Conservation (phyloP, 176 grass and related monocot genomes). For the Juncus effusus region DNA sequence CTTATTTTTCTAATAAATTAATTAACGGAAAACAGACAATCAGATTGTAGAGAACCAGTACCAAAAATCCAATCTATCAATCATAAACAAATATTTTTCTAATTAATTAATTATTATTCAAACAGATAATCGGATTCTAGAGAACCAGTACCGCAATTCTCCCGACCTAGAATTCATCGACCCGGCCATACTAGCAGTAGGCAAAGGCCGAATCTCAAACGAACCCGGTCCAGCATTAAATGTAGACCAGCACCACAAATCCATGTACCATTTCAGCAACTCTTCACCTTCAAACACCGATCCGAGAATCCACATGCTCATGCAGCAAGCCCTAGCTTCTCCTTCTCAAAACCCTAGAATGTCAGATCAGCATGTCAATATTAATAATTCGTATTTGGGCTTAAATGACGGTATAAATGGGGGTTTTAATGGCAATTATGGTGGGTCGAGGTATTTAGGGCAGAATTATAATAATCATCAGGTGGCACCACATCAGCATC, state of each 20-base stretch:
- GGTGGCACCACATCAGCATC: constrained; percentile 52
- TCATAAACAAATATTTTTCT: no score
- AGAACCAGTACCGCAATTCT: constrained; percentile 45
- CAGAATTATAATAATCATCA: constrained; percentile 39
- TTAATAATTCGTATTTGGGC: constrained; percentile 28
- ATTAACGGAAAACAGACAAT: no score
- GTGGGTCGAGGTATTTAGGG: constrained; percentile 47
- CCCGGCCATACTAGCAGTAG: constrained; percentile 89
- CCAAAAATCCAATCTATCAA: no score
- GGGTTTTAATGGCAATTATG: constrained; percentile 23
- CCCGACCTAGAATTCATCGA: constrained; percentile 78
- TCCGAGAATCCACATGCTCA: constrained; percentile 59
- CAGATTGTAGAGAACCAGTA: no score
- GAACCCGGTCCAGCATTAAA: constrained; percentile 26
- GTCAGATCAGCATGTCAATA: constrained; percentile 43
- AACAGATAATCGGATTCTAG: constrained; percentile 43
- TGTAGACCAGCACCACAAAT: constrained; percentile 35
- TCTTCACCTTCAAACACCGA: constrained; percentile 39
- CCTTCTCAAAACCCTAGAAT: constrained; percentile 48
- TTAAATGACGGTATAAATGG: constrained; percentile 39
- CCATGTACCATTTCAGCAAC: constrained; percentile 50
- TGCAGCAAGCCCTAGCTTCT: constrained; percentile 61
- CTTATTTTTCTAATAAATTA: no score
- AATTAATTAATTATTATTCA: not conserved
- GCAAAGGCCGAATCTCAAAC: constrained; percentile 73